These are phyloP conservation scores for Xylariales sp. DNA, from an alignment of 2,329 filamentous ascomycete genomes.

Conservation along the genomic window DNA sequence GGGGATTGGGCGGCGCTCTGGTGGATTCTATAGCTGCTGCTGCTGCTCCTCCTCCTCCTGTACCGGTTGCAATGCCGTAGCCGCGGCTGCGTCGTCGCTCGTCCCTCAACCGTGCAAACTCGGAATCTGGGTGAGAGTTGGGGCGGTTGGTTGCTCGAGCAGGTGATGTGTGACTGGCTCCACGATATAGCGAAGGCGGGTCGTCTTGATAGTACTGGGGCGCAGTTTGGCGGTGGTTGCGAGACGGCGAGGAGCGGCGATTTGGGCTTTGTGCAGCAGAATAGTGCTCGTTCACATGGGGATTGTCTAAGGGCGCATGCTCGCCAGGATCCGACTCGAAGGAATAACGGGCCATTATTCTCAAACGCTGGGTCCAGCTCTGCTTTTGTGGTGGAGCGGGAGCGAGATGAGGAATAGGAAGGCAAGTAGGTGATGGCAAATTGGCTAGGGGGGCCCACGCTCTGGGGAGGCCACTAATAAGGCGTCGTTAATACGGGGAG, in stretches of 20 bases:
- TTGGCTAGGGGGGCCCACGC: too few species aligned
- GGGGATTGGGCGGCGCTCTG: constrained; percentile 20
- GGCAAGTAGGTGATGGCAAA: constrained; percentile 2
- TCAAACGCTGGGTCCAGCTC: neutral
- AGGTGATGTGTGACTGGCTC: constrained; percentile 11
- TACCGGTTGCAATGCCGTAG: constrained; percentile 10
- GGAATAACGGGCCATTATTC: constrained; percentile 22
- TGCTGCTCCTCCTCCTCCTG: constrained; percentile 15
- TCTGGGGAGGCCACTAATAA: too few species aligned
- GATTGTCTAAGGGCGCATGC: constrained; percentile 21
- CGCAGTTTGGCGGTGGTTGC: constrained; percentile 8
- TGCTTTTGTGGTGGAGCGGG: constrained; percentile 1
- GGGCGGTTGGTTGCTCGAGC: constrained; percentile 12
- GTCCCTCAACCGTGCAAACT: constrained; percentile 27
- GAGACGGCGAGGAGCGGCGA: constrained; percentile 10
- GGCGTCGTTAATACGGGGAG: too few species aligned
- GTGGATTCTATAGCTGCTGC: constrained; percentile 12
- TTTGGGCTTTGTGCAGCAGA: too few species aligned
- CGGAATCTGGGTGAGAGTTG: constrained; percentile 31
- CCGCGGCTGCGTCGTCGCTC: constrained; percentile 27
- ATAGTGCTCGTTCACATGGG: constrained; percentile 11
- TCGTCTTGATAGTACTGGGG: constrained; percentile 18
- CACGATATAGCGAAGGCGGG: constrained; percentile 13
- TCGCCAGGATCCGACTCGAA: constrained; percentile 23
- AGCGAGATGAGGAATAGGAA: constrained; percentile 2